Evolutionary conservation across 1,284 basidiomycete genomes (phyloP).

Genomic region (Malassezia nana): DNA sequence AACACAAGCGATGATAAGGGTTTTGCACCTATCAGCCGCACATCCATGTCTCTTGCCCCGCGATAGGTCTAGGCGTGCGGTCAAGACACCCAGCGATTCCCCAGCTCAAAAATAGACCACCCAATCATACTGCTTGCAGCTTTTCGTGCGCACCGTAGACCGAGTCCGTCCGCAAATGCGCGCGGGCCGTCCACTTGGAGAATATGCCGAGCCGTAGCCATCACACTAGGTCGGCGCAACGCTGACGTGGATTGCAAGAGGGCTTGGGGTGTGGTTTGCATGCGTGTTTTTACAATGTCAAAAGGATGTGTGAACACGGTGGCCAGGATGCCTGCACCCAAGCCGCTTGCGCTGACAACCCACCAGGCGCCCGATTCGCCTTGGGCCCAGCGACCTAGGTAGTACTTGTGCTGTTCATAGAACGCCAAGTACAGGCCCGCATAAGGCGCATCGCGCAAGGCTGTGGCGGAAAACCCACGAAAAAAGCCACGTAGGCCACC

Average conservation of each 20-base stretch:
- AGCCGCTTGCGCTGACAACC: slow-evolving; percentile 27
- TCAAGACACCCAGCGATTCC: slow-evolving; percentile 9
- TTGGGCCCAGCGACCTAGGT: slow-evolving; percentile 18
- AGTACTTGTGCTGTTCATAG: slow-evolving; percentile 55
- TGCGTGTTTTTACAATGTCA: slow-evolving; percentile 46
- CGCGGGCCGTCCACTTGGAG: slow-evolving; percentile 19
- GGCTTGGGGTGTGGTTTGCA: slow-evolving; percentile 34
- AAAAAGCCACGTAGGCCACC: slow-evolving; percentile 71
- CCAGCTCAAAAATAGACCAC: slow-evolving; percentile 43
- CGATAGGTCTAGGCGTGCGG: not conserved
- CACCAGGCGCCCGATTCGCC: slow-evolving; percentile 29
- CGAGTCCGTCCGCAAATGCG: slow-evolving; percentile 39
- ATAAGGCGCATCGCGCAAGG: slow-evolving; percentile 86
- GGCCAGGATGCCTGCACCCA: slow-evolving; percentile 38
- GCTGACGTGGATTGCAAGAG: slow-evolving; percentile 10
- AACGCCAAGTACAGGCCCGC: slow-evolving; percentile 84
- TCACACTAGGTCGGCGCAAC: slow-evolving; percentile 12
- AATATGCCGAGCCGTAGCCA: slow-evolving; percentile 25
- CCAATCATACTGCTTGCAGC: slow-evolving; percentile 43
- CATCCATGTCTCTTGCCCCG: not conserved
- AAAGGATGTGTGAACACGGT: slow-evolving; percentile 46
- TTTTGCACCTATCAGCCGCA: not conserved
- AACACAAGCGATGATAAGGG: not conserved
- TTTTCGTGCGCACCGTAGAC: slow-evolving; percentile 40
- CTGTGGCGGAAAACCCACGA: slow-evolving; percentile 79